Conservation (phyloP, 140 eudicot genomes). For the Cichorium intybus region DNA sequence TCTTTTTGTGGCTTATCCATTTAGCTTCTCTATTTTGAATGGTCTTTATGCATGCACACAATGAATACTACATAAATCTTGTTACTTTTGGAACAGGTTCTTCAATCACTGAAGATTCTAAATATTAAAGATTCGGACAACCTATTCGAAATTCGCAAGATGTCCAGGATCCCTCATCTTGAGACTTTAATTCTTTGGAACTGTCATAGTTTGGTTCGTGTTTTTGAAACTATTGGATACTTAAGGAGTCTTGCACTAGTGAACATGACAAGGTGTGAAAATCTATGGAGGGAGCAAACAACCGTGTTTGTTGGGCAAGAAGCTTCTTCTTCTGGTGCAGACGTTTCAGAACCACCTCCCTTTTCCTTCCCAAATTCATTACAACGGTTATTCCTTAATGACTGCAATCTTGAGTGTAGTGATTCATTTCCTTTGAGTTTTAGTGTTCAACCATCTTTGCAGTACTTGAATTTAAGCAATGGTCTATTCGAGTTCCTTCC, state of each 20-base stretch:
- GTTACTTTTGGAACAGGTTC: background rate
- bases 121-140: background rate
- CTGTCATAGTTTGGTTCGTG: too few relatives aligned
- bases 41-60: too few relatives aligned
- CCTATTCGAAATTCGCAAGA: background rate
- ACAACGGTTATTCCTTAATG: too few relatives aligned
- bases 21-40: too few relatives aligned
- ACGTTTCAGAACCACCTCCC: background rate
- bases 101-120: too few relatives aligned
- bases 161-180: background rate
- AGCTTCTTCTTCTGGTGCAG: slow-evolving; percentile 3
- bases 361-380: background rate
- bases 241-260: too few relatives aligned
- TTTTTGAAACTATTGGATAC: too few relatives aligned
- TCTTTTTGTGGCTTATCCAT: background rate
- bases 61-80: background rate
- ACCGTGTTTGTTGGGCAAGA: background rate
- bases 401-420: background rate
- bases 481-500: background rate
- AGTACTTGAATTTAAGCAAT: too few relatives aligned
- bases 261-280: background rate
- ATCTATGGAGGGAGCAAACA: background rate
- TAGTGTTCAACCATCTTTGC: background rate
- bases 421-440: slow-evolving; percentile 5
- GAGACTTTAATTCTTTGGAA: too few relatives aligned